Percentiles rank a stretch among this genome's conserved stretches.
Conservation (phyloP, 2,329 filamentous ascomycete species). For the Cadophora sp. region DNA sequence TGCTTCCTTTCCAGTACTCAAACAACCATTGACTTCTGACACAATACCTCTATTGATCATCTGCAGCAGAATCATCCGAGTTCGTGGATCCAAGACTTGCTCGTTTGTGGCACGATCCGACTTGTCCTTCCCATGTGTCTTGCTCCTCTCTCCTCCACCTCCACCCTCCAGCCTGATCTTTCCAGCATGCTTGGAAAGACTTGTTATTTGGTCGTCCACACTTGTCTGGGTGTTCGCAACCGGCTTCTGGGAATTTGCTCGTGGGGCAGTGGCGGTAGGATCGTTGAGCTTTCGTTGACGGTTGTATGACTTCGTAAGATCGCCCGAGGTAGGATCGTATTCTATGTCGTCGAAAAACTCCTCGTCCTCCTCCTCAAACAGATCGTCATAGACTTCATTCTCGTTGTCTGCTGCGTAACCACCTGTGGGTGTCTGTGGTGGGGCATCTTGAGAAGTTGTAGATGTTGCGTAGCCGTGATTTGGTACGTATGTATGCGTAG, state of each 20-base stretch:
- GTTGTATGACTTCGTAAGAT: constrained; percentile 86
- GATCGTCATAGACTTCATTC: constrained; percentile 53
- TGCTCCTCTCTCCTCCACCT: constrained; percentile 60
- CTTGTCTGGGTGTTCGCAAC: constrained; percentile 79
- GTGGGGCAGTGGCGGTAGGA: constrained; percentile 58
- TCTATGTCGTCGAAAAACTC: constrained; percentile 64
- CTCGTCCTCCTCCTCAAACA: constrained; percentile 66
- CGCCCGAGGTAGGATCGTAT: constrained; percentile 63
- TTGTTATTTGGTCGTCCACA: constrained; percentile 86
- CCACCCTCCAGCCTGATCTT: constrained; percentile 81
- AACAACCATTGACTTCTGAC: constrained; percentile 90
- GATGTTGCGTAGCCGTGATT: constrained; percentile 55
- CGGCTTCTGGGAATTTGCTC: constrained; percentile 80
- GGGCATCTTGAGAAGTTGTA: constrained; percentile 44
- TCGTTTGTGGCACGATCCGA: constrained; percentile 92
- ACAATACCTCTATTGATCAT: constrained; percentile 94
- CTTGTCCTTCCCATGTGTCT: constrained; percentile 77
- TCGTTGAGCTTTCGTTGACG: constrained; percentile 75
- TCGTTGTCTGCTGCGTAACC: constrained; percentile 47
- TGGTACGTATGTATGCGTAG: constrained; percentile 55
- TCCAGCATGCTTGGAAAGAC: constrained; percentile 82
- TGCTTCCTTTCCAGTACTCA: constrained; percentile 97
- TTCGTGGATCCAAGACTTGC: constrained; percentile 91
- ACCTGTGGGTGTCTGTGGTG: constrained; percentile 45
- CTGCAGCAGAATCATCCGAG: constrained; percentile 92